These are phyloP conservation scores for Sclerotinia subarctica DNA, from an alignment of 2,329 filamentous ascomycete species.

Conservation along the genomic window DNA sequence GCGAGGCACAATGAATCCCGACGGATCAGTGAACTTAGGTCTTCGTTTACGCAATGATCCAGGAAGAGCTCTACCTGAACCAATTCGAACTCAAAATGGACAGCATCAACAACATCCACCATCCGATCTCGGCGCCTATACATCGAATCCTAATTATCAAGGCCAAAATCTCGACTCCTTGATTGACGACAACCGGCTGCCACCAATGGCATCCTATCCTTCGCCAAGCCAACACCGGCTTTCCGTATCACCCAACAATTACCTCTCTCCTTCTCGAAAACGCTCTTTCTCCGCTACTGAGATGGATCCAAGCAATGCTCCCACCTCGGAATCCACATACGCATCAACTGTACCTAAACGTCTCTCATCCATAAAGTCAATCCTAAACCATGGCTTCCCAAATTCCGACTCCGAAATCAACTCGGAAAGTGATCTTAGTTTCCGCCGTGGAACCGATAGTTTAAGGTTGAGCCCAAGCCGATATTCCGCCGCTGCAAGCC, in stretches of 20 bases:
- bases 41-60: conserved; percentile 47
- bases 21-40: conserved; percentile 63
- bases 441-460: conserved; percentile 18
- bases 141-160: conserved; percentile 38
- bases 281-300: conserved; percentile 64
- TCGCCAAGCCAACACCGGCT: conserved; percentile 51
- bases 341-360: conserved; percentile 53
- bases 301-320: conserved; percentile 42
- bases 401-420: conserved; percentile 25
- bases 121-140: conserved; percentile 45
- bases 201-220: conserved; percentile 44
- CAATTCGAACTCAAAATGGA: conserved; percentile 31
- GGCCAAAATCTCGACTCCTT: conserved; percentile 42
- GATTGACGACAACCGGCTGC: conserved; percentile 56
- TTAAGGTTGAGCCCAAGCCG: conserved; percentile 25
- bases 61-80: conserved; percentile 35
- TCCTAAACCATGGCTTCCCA: conserved; percentile 57
- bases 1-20: conserved; percentile 57
- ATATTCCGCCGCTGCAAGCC: conserved; percentile 24
- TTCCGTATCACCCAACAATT: conserved; percentile 59
- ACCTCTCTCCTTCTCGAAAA: conserved; percentile 59
- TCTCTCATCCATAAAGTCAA: conserved; percentile 71
- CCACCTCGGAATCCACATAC: conserved; percentile 20
- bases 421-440: conserved; percentile 18
- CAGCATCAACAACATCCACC: conserved; percentile 38